Percentiles rank a stretch among this genome's conserved stretches.
Conservation (phyloP, 495 filamentous ascomycete genomes). For the Tuber magnatum region DNA sequence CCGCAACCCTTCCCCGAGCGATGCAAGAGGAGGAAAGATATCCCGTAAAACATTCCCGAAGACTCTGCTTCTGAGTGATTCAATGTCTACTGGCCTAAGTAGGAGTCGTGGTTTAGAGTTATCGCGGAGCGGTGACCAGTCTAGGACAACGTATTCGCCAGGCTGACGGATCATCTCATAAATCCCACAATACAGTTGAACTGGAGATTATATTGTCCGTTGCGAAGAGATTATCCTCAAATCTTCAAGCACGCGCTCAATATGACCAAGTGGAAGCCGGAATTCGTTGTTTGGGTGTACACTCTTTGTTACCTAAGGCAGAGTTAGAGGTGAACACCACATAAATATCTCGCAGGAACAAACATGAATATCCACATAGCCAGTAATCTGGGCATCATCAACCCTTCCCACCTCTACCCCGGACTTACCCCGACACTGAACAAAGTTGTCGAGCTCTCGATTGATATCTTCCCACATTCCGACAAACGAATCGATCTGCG, state of each 20-base stretch:
- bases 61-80: neutral
- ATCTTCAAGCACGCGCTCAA: slow-evolving; percentile 7
- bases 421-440: neutral
- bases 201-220: neutral
- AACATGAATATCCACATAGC: slow-evolving; percentile 22
- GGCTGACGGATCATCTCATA: slow-evolving; percentile 1
- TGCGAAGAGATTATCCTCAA: neutral
- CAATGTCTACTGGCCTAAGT: neutral
- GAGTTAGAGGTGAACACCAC: neutral
- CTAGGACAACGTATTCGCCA: slow-evolving; percentile 2
- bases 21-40: neutral
- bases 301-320: neutral
- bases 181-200: slow-evolving; percentile 6
- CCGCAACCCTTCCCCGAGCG: neutral
- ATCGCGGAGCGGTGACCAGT: neutral
- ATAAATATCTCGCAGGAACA: neutral
- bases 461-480: neutral
- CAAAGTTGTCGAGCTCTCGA: neutral
- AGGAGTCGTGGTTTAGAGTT: neutral
- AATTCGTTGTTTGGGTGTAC: neutral
- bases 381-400: neutral
- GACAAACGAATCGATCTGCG: neutral
- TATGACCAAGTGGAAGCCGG: neutral
- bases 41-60: neutral
- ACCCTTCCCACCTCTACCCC: neutral